Evolutionary conservation across 2,329 filamentous ascomycete species (phyloP), one percentile per base, ranked within the genome.

Genomic region (Leptosphaerulina australis): DNA sequence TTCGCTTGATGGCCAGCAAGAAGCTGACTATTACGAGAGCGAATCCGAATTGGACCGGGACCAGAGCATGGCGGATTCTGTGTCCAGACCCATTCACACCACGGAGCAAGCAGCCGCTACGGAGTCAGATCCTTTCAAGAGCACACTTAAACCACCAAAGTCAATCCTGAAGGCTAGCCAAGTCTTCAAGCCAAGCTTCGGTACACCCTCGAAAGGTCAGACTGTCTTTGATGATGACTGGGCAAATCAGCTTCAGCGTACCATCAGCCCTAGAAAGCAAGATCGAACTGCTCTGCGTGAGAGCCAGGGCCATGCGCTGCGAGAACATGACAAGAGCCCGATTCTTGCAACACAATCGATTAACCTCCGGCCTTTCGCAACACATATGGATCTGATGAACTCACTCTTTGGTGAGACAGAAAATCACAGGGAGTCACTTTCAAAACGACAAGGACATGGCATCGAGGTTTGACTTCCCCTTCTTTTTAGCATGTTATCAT

Each of bases 331-430:
- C 44, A 67, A 33, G 50, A 69, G 54, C 56, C 67, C 39, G 55
- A 67, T 59, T 56, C 41, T 71, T 73, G 33, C 74, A 30, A 54
- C 50, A 37, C 66, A 67, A 40, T 66, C 64, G 37, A 56, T 63
- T 39, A 59, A 59, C 34, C 50, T 43, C 38, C 83, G 84, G 58
- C 87, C 88, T 0, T 93, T 96, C 73, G 83, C 86, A 15, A 96
- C 88, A 15, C 92, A 89, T 67, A 96, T 97, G 75, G 94, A 97
- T 77, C 79, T 97, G 70, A 97, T 96, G 91, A 93, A 96, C 70
- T 96, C 91, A 37, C 79, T 97, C 47, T 97, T 95, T 74, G 88
- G 89, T 84, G 88, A 66, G 38, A 60, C 64, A 29, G 60, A 74
- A 81, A 85, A 56, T 71, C 74, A 63, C 29, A 30, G 43, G 85